Evolutionary conservation across 139 green algal genomes (phyloP).

Genomic region (Volvox africanus): DNA sequence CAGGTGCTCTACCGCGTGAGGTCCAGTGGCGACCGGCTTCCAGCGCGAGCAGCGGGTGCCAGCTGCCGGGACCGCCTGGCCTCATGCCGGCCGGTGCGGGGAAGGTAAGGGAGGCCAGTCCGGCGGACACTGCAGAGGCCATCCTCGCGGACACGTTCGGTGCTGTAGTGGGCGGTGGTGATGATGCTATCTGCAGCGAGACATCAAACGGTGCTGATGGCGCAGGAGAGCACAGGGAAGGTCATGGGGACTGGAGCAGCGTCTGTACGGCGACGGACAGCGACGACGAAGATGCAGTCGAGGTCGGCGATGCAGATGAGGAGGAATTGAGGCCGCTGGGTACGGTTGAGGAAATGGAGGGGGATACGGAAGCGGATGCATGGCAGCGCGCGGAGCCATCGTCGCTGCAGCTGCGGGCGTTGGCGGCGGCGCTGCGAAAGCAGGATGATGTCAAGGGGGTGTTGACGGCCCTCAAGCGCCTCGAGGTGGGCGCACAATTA

Average conservation of each 20-base stretch:
- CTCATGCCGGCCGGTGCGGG: background rate
- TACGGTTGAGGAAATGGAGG: constrained; percentile 49
- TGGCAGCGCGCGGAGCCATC: constrained; percentile 42
- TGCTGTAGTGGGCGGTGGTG: background rate
- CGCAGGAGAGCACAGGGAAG: constrained; percentile 6
- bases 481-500: constrained; percentile 32
- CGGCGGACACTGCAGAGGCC: too few species aligned
- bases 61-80: too few species aligned
- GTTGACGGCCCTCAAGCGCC: constrained; percentile 64
- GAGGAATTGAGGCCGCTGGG: constrained; percentile 39
- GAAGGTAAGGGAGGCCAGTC: background rate
- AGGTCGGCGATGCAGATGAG: constrained; percentile 54
- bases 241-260: background rate
- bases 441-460: constrained; percentile 71
- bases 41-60: too few species aligned
- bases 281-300: constrained; percentile 36
- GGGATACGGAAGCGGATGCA: constrained; percentile 36
- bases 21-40: background rate
- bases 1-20: background rate
- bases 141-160: background rate
- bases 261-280: constrained; percentile 20
- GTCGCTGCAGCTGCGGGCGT: constrained; percentile 56
- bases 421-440: constrained; percentile 70
- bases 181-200: background rate
- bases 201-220: background rate